Evolutionary conservation across 352 stramenopile genomes (phyloP), one percentile per base, ranked within the genome.

Genomic region (Thalassiosira mediterranea): DNA sequence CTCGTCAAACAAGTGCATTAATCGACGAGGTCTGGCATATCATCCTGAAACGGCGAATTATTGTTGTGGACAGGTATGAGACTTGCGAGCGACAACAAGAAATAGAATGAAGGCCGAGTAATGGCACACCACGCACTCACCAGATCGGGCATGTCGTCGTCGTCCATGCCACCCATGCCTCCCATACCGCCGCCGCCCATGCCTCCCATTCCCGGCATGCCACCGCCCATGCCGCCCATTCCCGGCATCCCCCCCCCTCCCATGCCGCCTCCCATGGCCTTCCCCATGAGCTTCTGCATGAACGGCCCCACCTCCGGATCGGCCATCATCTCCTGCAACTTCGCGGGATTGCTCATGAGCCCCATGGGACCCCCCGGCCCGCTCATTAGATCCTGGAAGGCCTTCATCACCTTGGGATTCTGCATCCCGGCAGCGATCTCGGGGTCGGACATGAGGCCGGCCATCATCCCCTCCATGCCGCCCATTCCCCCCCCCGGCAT

Each of bases 181-280:
- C 52, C 74, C 15, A 61, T 56, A 28, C 51, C 59, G 3, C 17
- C 54, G 51, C 93, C 93, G 28, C 86, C 88, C 79, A 94, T 93
- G 60, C 93, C 94, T 57, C 84, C 88, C 92, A 96, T 97, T 2
- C 90, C 90, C 31, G 63, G 57, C 81, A 88, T 90, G 40, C 82
- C 87, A 29, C 49, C 76, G n/a, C 32, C 48, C 64, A 77, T 82
- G 42, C 69, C 3, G 17, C 87, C n/a, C 70, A 88, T 90, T 17
- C 81, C 88, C 34, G n/a, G n/a, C n/a, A n/a, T n/a, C n/a, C n/a
- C n/a, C n/a, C n/a, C n/a, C n/a, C 64, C 85, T 19, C 70, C 65
- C 38, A 75, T 77, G 25, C 58, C 54, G 21, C 90, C 76, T 34
- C 69, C 79, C 72, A 90, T 81, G 32, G 74, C 48, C 53, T 92